Evolutionary conservation across 139 green algal species (phyloP).

Genomic region (Chlorella sp.): DNA sequence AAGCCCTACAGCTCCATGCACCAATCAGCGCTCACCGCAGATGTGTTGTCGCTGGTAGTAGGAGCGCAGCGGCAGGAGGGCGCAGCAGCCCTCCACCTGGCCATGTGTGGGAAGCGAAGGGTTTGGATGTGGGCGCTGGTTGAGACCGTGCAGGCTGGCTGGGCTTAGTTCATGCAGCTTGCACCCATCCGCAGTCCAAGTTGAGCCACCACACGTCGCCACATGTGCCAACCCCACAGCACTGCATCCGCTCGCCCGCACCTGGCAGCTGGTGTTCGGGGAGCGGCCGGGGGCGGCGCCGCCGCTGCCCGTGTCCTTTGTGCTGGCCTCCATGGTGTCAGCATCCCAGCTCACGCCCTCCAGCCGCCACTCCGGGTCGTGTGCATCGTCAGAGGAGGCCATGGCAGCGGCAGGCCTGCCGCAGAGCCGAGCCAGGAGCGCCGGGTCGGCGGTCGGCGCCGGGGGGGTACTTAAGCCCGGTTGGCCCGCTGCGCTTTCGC

Average conservation of each 20-base stretch:
- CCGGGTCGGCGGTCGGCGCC: too few species aligned
- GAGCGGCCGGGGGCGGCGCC: background rate
- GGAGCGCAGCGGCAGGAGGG: constrained; percentile 1
- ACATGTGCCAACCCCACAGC: background rate
- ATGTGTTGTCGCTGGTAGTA: constrained; percentile 36
- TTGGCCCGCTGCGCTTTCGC: too few species aligned
- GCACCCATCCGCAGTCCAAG: too few species aligned
- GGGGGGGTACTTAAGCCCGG: too few species aligned
- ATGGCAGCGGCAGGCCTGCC: too few species aligned
- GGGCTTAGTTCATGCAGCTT: too few species aligned
- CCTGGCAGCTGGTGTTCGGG: constrained; percentile 11
- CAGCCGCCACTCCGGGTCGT: background rate
- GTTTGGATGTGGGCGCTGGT: background rate
- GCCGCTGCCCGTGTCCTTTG: background rate
- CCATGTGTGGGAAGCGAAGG: background rate
- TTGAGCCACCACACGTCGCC: background rate
- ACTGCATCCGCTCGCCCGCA: background rate
- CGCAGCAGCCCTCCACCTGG: constrained; percentile 20
- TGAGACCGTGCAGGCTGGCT: too few species aligned
- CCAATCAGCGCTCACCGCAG: constrained; percentile 8
- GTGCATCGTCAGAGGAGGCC: too few species aligned
- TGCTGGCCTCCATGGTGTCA: background rate
- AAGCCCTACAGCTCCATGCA: background rate
- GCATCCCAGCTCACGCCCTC: background rate
- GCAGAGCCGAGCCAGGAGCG: too few species aligned